phyloP scores from a whole-genome alignment of 2,329 filamentous ascomycete species.

The Achaetomium macrosporum region DNA sequence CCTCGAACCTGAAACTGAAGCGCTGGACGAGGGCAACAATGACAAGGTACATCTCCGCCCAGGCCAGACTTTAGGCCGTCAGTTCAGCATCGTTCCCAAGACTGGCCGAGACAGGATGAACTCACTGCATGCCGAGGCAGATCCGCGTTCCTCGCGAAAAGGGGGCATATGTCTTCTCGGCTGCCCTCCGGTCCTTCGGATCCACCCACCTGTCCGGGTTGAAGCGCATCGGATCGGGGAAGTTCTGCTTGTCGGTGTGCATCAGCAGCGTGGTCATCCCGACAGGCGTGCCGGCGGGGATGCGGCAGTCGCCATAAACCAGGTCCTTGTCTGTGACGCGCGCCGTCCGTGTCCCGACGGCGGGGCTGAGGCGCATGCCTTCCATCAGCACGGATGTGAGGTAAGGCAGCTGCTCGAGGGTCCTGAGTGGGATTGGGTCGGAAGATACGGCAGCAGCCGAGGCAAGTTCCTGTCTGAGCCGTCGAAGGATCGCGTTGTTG shows the following conservation, averaged over 20 bases:
- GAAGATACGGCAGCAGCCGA: not conserved
- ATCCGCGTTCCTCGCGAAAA: constrained; percentile 23
- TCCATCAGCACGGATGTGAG: constrained; percentile 41
- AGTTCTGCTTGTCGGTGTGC: constrained; percentile 22
- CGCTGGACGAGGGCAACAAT: not conserved
- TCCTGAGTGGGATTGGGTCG: constrained; percentile 13
- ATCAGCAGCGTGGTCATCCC: constrained; percentile 26
- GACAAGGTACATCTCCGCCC: not conserved
- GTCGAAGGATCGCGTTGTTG: not conserved
- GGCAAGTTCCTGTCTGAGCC: not conserved
- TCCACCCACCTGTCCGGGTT: constrained; percentile 29
- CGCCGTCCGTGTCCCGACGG: constrained; percentile 35
- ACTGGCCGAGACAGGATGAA: not conserved
- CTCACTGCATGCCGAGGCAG: constrained; percentile 28
- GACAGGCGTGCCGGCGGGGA: constrained; percentile 26
- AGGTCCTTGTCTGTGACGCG: constrained; percentile 32
- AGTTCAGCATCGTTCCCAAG: too few species aligned
- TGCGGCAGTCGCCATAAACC: constrained; percentile 21
- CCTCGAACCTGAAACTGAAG: not conserved
- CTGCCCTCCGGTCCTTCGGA: constrained; percentile 5
- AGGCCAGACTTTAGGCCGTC: not conserved
- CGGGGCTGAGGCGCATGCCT: constrained; percentile 39
- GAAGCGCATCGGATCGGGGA: constrained; percentile 21
- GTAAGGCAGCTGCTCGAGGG: constrained; percentile 34
- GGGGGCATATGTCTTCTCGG: constrained; percentile 23